A percentile compares a stretch with the other conserved stretches of the same genome.
Evolutionary conservation across 1,284 basidiomycete genomes (phyloP).

Genomic region (Ceratobasidium sp.): DNA sequence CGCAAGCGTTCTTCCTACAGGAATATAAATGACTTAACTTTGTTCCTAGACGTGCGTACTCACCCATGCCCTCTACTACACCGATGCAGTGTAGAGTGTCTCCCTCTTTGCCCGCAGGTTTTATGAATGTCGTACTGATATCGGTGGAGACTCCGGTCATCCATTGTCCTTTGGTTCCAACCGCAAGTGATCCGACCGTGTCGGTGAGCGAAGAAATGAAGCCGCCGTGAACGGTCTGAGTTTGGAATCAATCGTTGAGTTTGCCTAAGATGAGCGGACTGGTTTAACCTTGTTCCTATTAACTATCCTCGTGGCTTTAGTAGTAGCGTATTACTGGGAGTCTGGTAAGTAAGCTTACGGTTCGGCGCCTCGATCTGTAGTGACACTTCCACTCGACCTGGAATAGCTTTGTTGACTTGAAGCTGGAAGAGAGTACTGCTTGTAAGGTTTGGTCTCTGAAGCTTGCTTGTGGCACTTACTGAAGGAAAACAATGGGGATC

Average conservation of each 20-base stretch:
- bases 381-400: conserved; percentile 74
- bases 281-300: conserved; percentile 78
- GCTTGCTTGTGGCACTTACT: conserved; percentile 59
- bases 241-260: conserved; percentile 11
- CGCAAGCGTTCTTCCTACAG: conserved; percentile 83
- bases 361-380: conserved; percentile 80
- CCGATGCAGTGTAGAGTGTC: conserved; percentile 75
- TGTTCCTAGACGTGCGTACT: conserved; percentile 50
- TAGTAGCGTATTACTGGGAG: neutral
- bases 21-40: conserved; percentile 32
- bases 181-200: conserved; percentile 84
- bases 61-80: conserved; percentile 73
- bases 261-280: conserved; percentile 16
- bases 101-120: conserved; percentile 74
- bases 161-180: conserved; percentile 83
- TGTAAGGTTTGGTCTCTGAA: neutral
- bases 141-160: conserved; percentile 92
- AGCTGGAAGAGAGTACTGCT: conserved; percentile 62
- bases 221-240: conserved; percentile 81
- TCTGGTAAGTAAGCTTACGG: conserved; percentile 61
- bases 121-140: conserved; percentile 85
- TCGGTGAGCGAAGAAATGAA: conserved; percentile 87
- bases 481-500: conserved; percentile 83
- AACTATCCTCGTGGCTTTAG: conserved; percentile 59
- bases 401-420: conserved; percentile 70